A percentile compares a stretch with the other conserved stretches of the same genome.
phyloP scores from a whole-genome alignment of 306 rosid genomes.

The Rosa rugosa region DNA sequence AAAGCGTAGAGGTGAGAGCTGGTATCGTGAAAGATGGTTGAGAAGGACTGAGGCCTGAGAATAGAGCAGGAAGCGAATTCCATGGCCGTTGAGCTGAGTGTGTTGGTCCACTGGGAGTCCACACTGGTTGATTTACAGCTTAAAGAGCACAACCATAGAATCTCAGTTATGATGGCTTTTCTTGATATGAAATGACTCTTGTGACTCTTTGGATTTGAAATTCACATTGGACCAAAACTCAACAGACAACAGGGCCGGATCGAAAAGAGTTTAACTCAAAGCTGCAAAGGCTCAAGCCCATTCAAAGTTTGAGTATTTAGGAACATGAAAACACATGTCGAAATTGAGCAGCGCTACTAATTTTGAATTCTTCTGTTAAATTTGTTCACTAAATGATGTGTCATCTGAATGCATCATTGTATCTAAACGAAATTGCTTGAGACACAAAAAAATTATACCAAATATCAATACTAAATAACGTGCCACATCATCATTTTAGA shows the following conservation, averaged over 20 bases:
- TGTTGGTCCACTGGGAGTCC: slow-evolving; percentile 3
- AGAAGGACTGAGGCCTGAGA: slow-evolving; percentile 21
- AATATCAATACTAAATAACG: too few relatives aligned
- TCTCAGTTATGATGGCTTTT: neutral
- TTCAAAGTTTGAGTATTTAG: neutral
- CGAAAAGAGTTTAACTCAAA: neutral
- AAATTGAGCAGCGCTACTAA: too few relatives aligned
- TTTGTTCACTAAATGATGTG: too few relatives aligned
- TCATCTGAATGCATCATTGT: too few relatives aligned
- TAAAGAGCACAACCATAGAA: neutral
- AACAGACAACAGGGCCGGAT: neutral
- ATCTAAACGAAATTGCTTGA: too few relatives aligned
- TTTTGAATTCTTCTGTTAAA: too few relatives aligned
- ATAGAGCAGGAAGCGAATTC: slow-evolving; percentile 36
- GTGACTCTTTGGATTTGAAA: neutral
- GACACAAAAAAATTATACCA: too few relatives aligned
- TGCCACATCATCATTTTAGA: too few relatives aligned
- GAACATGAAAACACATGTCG: too few relatives aligned
- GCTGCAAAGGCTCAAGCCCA: neutral
- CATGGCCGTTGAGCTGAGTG: slow-evolving; percentile 32
- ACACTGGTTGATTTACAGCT: slow-evolving; percentile 5
- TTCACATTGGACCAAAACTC: neutral
- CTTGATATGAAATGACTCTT: neutral
- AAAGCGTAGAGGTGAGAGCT: slow-evolving; percentile 7
- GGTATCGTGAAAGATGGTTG: slow-evolving; percentile 14